Conservation (phyloP, 371 early-diverging fungal species). For the Entomophthora muscae region DNA sequence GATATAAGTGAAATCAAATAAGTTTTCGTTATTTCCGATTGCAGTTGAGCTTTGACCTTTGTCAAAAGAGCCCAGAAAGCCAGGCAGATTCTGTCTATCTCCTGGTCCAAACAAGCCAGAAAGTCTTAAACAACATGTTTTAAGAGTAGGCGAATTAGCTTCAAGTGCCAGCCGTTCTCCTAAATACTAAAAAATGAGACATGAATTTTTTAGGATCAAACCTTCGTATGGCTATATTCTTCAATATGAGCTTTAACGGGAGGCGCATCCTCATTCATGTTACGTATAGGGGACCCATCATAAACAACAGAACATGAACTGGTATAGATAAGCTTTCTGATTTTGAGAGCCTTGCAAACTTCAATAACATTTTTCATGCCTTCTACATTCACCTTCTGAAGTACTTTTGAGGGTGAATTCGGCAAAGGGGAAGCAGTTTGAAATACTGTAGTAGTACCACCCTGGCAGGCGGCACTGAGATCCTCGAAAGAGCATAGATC, state of each 20-base stretch:
- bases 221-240: slow-evolving; percentile 84
- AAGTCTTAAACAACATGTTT: slow-evolving; percentile 68
- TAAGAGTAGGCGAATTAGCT: slow-evolving; percentile 46
- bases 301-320: slow-evolving; percentile 78
- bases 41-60: slow-evolving; percentile 55
- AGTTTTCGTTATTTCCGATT: slow-evolving; percentile 68
- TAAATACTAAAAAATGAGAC: slow-evolving; percentile 33
- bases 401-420: slow-evolving; percentile 38
- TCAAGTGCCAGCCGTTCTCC: slow-evolving; percentile 69
- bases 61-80: slow-evolving; percentile 50
- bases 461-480: slow-evolving; percentile 7
- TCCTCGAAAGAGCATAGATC: slow-evolving; percentile 11
- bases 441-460: slow-evolving; percentile 19
- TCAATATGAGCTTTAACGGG: slow-evolving; percentile 62
- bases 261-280: slow-evolving; percentile 60
- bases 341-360: slow-evolving; percentile 45
- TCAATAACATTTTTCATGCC: slow-evolving; percentile 74
- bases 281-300: slow-evolving; percentile 52
- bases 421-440: slow-evolving; percentile 85
- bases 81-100: slow-evolving; percentile 67
- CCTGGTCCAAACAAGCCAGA: slow-evolving; percentile 89
- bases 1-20: slow-evolving; percentile 88
- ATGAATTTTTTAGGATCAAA: too few species aligned
- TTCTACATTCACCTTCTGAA: slow-evolving; percentile 63
- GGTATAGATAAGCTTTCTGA: slow-evolving; percentile 65